A percentile compares a stretch with the other conserved stretches of the same genome.
Conservation (phyloP, 495 filamentous ascomycete genomes). For the Patellaria atrata region DNA sequence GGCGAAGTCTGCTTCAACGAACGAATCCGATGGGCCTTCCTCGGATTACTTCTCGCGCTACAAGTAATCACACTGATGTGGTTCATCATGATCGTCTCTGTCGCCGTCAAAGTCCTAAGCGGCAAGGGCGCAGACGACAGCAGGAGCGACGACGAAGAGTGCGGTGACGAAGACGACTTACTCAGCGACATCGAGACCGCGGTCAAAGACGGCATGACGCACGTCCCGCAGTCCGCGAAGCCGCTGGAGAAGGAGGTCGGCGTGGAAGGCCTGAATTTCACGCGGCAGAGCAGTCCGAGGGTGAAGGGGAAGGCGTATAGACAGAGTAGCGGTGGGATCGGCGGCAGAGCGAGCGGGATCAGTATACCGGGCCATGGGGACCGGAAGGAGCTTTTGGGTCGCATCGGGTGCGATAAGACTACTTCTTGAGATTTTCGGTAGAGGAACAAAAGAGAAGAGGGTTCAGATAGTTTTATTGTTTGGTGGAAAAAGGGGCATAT, state of each 20-base stretch:
- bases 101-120: slow-evolving; percentile 59
- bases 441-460: too few relatives aligned
- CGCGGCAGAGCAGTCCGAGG: slow-evolving; percentile 13
- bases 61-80: slow-evolving; percentile 71
- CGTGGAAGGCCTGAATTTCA: slow-evolving; percentile 33
- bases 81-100: slow-evolving; percentile 76
- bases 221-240: slow-evolving; percentile 22
- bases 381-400: slow-evolving; percentile 24
- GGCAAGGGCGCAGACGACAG: slow-evolving; percentile 73
- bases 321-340: slow-evolving; percentile 6
- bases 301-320: slow-evolving; percentile 3
- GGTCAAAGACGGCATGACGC: slow-evolving; percentile 16
- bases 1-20: slow-evolving; percentile 65
- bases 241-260: slow-evolving; percentile 53
- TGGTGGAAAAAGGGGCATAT: too few relatives aligned
- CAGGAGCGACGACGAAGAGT: slow-evolving; percentile 76
- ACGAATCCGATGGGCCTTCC: slow-evolving; percentile 57
- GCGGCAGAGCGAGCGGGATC: slow-evolving; percentile 15
- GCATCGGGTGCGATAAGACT: slow-evolving; percentile 27
- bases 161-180: slow-evolving; percentile 41
- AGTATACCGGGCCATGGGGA: slow-evolving; percentile 25
- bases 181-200: not conserved
- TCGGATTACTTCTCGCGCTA: slow-evolving; percentile 60
- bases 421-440: too few relatives aligned
- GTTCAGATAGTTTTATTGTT: too few relatives aligned